Evolutionary conservation across 2,329 filamentous ascomycete genomes (phyloP), one percentile per base, ranked within the genome.

Genomic region (Chaetothyriales sp.): DNA sequence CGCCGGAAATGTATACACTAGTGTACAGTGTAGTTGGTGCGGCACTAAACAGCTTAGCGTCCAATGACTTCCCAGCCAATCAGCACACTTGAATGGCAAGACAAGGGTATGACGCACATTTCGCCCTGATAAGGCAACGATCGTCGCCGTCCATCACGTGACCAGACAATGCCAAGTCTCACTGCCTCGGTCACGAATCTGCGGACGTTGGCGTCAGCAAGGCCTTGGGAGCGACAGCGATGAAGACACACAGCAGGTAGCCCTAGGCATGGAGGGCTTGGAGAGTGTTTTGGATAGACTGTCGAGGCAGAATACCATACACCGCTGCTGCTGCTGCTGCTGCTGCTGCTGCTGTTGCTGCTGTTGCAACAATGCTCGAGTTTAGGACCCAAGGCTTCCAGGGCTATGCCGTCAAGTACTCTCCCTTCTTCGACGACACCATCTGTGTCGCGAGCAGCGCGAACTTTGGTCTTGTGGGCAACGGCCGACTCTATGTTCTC

Each of bases 351-450:
- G 6, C 22, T 25, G 22, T 25, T 25, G 22, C 6, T 25, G 22
- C 22, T 25, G 22, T 12, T 18, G 45, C 54, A 61, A 71, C 56
- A 49, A 95, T 96, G 88, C 82, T 96, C 61, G 88, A 95, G 70
- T 96, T 86, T 71, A 84, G 86, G 57, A 96, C 92, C 19, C 78
- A 86, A 65, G 92, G 92, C 62, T 96, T 80, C 76, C 95, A 96
- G 68, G 89, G 89, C 62, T 95, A 94, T 70, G 86, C 86, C 60
- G 88, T 95, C 68, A 95, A 95, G 70, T 98, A 96, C 75, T 96
- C 90, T 51, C 92, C 92, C 5, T 98, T 95, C 73, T 94, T 93
- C 72, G 92, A 96, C 72, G 92, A 86, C 58, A 82, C 89, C 56
- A 80, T 98, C 57, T 90, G 90, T 51, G 88, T 95, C 61, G 86